These are phyloP conservation scores for Pisolithus sp. DNA, from an alignment of 768 basidiomycete species.

Conservation along the genomic window DNA sequence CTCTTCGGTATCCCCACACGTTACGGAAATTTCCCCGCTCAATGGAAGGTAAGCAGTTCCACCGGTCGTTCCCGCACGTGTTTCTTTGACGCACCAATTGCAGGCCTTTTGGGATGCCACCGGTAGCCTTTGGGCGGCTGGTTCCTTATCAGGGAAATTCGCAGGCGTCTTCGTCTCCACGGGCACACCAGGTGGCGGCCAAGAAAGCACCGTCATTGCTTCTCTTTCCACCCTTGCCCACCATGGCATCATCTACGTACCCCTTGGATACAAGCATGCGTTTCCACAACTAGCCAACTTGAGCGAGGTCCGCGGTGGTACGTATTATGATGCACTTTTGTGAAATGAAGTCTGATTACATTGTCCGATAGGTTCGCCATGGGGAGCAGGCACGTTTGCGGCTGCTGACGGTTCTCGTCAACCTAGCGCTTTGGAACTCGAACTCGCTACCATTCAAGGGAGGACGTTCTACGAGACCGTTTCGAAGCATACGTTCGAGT, in stretches of 20 bases:
- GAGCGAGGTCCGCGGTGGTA: slow-evolving; percentile 53
- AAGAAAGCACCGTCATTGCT: slow-evolving; percentile 52
- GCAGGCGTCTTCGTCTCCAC: slow-evolving; percentile 71
- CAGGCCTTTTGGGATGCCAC: slow-evolving; percentile 75
- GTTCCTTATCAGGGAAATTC: slow-evolving; percentile 67
- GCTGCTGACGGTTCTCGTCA: slow-evolving; percentile 39
- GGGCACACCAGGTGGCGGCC: slow-evolving; percentile 74
- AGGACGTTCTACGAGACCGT: slow-evolving; percentile 43
- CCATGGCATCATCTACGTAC: slow-evolving; percentile 68
- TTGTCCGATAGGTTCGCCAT: slow-evolving; percentile 53
- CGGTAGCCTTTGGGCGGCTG: slow-evolving; percentile 54
- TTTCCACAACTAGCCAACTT: slow-evolving; percentile 39
- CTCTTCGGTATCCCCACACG: slow-evolving; percentile 75
- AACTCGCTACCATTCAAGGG: slow-evolving; percentile 49
- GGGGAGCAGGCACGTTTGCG: slow-evolving; percentile 67
- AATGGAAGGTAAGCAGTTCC: slow-evolving; percentile 55
- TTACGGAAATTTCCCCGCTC: slow-evolving; percentile 74
- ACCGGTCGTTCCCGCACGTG: neutral
- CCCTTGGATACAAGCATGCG: slow-evolving; percentile 58
- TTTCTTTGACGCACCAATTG: slow-evolving; percentile 4
- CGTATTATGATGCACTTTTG: slow-evolving; percentile 15
- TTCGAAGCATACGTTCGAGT: slow-evolving; percentile 30
- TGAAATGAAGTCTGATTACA: neutral
- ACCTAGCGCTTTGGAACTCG: slow-evolving; percentile 44
- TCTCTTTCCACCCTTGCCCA: slow-evolving; percentile 57